Conservation (phyloP, 139 green algal species). For the Volvox africanus region DNA sequence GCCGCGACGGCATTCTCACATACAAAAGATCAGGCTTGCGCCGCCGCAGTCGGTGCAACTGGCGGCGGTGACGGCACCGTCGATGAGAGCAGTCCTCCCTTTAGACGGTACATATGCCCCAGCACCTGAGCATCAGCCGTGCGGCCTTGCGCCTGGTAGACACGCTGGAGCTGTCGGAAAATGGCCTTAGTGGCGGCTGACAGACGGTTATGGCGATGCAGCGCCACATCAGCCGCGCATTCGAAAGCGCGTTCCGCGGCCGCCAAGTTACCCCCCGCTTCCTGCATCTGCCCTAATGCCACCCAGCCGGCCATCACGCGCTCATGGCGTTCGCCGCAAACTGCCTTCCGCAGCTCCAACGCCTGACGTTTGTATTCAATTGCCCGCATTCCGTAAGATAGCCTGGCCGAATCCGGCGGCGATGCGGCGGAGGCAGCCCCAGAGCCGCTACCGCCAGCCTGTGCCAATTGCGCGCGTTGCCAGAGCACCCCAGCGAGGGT, state of each 20-base stretch:
- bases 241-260: conserved; percentile 7
- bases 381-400: not conserved
- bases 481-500: not conserved
- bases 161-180: conserved; percentile 22
- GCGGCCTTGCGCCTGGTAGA: conserved; percentile 22
- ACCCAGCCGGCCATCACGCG: conserved; percentile 8
- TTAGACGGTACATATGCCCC: conserved; percentile 40
- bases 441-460: not conserved
- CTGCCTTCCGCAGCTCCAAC: not conserved
- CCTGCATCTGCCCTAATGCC: not conserved
- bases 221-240: not conserved
- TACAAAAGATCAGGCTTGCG: too few relatives aligned
- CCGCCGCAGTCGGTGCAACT: too few relatives aligned
- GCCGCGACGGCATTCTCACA: too few relatives aligned
- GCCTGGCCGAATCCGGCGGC: too few relatives aligned
- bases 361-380: not conserved
- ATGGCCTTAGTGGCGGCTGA: not conserved
- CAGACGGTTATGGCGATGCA: not conserved
- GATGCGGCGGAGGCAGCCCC: not conserved
- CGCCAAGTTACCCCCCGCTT: conserved; percentile 6
- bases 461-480: not conserved
- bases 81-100: not conserved
- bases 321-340: conserved; percentile 15
- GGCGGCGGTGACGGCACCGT: not conserved
- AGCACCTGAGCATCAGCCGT: conserved; percentile 17